Conservation (phyloP, 1,284 basidiomycete genomes). For the Trichosporon sp. region DNA sequence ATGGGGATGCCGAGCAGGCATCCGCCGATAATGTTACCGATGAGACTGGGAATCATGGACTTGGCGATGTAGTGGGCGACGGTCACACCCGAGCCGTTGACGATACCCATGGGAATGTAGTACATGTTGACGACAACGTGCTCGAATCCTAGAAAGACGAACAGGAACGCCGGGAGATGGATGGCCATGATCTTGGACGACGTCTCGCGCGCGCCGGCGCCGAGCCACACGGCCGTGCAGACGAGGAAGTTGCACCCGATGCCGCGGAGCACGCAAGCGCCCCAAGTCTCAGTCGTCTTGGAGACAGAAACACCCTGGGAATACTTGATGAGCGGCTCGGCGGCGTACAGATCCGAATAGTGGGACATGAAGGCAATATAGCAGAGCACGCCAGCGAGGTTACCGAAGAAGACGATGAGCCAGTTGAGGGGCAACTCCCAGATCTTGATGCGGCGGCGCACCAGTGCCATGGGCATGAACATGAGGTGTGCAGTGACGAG, state of each 20-base stretch:
- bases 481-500: slow-evolving; percentile 35
- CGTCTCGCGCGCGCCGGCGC: slow-evolving; percentile 44
- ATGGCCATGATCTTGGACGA: slow-evolving; percentile 48
- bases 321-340: slow-evolving; percentile 30
- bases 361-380: slow-evolving; percentile 45
- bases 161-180: slow-evolving; percentile 53
- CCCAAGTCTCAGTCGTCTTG: slow-evolving; percentile 38
- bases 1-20: slow-evolving; percentile 30
- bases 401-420: slow-evolving; percentile 54
- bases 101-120: slow-evolving; percentile 36
- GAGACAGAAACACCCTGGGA: slow-evolving; percentile 32
- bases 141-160: slow-evolving; percentile 52
- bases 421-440: slow-evolving; percentile 37
- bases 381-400: slow-evolving; percentile 50
- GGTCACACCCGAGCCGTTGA: slow-evolving; percentile 39
- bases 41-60: slow-evolving; percentile 37
- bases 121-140: slow-evolving; percentile 50
- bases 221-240: slow-evolving; percentile 52
- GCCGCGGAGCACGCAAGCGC: slow-evolving; percentile 45
- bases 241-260: slow-evolving; percentile 56
- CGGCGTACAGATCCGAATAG: slow-evolving; percentile 36
- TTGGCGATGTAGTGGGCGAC: slow-evolving; percentile 34
- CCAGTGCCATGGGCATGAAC: slow-evolving; percentile 35
- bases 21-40: slow-evolving; percentile 36
- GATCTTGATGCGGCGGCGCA: too few species aligned